Conservation (phyloP, 2,329 filamentous ascomycete genomes). For the Botrytis hyacinthi region DNA sequence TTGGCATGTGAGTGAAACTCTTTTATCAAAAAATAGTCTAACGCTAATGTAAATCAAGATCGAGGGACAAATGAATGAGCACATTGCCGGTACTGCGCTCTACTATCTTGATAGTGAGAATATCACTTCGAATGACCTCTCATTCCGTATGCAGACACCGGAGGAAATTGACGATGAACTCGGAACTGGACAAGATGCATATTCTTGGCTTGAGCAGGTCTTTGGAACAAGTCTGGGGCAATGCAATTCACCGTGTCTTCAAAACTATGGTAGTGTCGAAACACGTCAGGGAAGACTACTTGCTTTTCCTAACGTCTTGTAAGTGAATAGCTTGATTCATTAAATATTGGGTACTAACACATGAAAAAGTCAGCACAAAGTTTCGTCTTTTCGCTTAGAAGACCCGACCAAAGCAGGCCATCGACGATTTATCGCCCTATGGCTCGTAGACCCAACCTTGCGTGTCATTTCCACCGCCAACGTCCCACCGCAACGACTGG, state of each 20-base stretch:
- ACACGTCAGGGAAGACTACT: slow-evolving; percentile 44
- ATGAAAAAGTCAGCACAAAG: slow-evolving; percentile 46
- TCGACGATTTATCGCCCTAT: slow-evolving; percentile 56
- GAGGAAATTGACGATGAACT: neutral
- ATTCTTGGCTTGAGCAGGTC: slow-evolving; percentile 27
- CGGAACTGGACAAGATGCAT: slow-evolving; percentile 17
- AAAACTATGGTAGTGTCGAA: slow-evolving; percentile 43
- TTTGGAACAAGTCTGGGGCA: slow-evolving; percentile 23
- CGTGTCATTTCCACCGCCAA: slow-evolving; percentile 52
- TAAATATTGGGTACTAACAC: neutral
- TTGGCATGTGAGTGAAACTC: slow-evolving; percentile 46
- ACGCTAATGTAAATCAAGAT: neutral
- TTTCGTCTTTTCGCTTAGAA: slow-evolving; percentile 49
- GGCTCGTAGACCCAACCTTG: slow-evolving; percentile 55
- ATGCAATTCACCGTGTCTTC: slow-evolving; percentile 27
- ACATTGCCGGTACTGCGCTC: slow-evolving; percentile 52
- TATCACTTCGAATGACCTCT: slow-evolving; percentile 44
- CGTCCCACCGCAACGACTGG: slow-evolving; percentile 49
- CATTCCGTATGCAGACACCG: slow-evolving; percentile 42
- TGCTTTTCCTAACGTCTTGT: slow-evolving; percentile 44
- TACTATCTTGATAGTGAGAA: slow-evolving; percentile 52
- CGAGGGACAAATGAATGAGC: slow-evolving; percentile 45
- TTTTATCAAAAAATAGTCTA: neutral
- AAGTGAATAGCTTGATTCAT: neutral
- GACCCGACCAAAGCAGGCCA: slow-evolving; percentile 54